Evolutionary conservation across 2,329 filamentous ascomycete genomes (phyloP).

Genomic region (Talaromyces sp.): DNA sequence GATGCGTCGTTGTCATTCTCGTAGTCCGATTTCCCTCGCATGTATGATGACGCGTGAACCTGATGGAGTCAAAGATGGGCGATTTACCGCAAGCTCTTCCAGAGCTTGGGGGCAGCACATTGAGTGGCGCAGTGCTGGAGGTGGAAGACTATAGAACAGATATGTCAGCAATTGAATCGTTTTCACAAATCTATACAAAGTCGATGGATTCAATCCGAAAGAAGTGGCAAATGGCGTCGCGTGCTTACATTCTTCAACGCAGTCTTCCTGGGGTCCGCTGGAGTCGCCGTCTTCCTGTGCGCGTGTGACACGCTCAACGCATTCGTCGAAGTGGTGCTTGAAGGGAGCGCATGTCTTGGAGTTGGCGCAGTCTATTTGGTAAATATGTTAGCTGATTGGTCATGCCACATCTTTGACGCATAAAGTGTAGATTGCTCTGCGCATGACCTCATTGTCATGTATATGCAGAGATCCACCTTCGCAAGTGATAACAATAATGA

Average conservation of each 20-base stretch:
- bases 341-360: conserved; percentile 77
- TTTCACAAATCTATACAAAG: not conserved
- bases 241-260: conserved; percentile 95
- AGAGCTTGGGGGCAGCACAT: conserved; percentile 96
- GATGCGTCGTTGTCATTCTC: not conserved
- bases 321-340: conserved; percentile 99
- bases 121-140: conserved; percentile 90
- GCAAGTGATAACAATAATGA: too few relatives aligned
- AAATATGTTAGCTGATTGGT: not conserved
- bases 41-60: conserved; percentile 5
- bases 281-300: conserved; percentile 65
- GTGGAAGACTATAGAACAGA: conserved; percentile 77
- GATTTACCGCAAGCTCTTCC: conserved; percentile 78
- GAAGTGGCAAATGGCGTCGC: not conserved
- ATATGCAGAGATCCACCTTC: not conserved
- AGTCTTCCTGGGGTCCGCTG: conserved; percentile 82
- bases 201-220: not conserved
- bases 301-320: conserved; percentile 83
- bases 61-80: not conserved
- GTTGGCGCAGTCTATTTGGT: conserved; percentile 73
- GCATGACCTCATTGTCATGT: conserved; percentile 1
- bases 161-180: not conserved
- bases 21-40: not conserved
- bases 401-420: not conserved
- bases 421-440: not conserved